Percentiles rank a stretch among this genome's conserved stretches.
Conservation (phyloP, 257 asterid species). For the Craterostigma plantagineum region DNA sequence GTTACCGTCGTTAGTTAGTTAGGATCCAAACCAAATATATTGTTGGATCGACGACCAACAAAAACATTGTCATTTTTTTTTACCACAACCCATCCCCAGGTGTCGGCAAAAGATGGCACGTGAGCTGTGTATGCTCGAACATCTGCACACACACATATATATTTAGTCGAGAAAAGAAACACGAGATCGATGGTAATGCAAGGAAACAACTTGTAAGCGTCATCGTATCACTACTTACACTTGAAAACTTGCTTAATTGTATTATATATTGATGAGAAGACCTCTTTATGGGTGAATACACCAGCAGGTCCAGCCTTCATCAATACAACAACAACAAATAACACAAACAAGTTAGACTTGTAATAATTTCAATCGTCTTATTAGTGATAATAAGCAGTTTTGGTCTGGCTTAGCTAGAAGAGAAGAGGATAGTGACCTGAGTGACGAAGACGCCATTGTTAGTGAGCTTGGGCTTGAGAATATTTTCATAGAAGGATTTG, state of each 20-base stretch:
- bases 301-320: conserved; percentile 99
- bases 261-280: conserved; percentile 85
- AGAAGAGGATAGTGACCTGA: conserved; percentile 38
- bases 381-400: background rate
- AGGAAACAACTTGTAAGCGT: too few relatives aligned
- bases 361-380: background rate
- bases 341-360: background rate
- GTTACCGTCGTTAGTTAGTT: too few relatives aligned
- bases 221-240: conserved; percentile 36
- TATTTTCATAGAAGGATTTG: conserved; percentile 58
- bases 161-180: too few relatives aligned
- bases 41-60: too few relatives aligned
- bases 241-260: conserved; percentile 85
- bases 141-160: conserved; percentile 30
- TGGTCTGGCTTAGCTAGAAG: background rate
- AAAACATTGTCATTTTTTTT: conserved; percentile 5
- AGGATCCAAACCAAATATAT: too few relatives aligned
- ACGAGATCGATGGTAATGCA: too few relatives aligned
- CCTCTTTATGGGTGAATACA: conserved; percentile 78
- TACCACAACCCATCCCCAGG: conserved; percentile 99
- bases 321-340: background rate
- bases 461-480: conserved; percentile 71
- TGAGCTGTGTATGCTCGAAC: conserved; percentile 90
- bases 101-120: conserved; percentile 93
- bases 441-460: conserved; percentile 70